phyloP scores from a whole-genome alignment of 2,329 filamentous ascomycete genomes.

The Fusarium burgessii region DNA sequence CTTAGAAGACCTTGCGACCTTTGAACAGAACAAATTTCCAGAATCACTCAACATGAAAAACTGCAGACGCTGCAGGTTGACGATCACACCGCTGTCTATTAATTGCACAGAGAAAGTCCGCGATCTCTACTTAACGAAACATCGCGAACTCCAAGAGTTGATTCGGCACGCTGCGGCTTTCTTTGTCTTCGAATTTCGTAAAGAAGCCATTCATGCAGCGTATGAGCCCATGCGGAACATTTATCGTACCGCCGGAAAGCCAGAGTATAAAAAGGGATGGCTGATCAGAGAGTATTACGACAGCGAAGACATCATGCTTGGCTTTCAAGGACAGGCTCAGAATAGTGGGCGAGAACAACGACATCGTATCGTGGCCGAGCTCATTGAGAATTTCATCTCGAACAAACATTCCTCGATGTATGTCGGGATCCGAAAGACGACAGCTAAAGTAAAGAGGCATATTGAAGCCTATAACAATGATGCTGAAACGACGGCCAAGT shows the following conservation, averaged over 20 bases:
- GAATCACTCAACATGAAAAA: neutral
- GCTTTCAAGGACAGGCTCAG: neutral
- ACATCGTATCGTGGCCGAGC: conserved; percentile 26
- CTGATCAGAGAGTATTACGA: conserved; percentile 4
- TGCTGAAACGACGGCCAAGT: conserved; percentile 1
- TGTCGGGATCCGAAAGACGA: conserved; percentile 36
- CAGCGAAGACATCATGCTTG: neutral
- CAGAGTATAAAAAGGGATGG: neutral
- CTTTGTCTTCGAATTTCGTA: conserved; percentile 40
- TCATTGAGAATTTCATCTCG: conserved; percentile 44
- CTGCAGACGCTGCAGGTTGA: neutral
- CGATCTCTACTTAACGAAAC: neutral
- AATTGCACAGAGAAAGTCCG: neutral
- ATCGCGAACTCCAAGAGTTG: neutral
- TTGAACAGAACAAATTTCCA: neutral
- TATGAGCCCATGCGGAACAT: conserved; percentile 32
- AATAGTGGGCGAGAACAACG: conserved; percentile 10
- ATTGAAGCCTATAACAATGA: conserved; percentile 36
- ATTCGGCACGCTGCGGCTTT: conserved; percentile 36
- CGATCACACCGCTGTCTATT: neutral
- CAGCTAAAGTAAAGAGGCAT: conserved; percentile 29
- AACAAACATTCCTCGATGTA: conserved; percentile 10
- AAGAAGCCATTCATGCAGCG: conserved; percentile 39
- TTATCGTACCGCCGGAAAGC: conserved; percentile 4
- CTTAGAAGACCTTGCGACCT: neutral